Evolutionary conservation across 2,329 filamentous ascomycete genomes (phyloP).

Genomic region (Trichophyton benhamiae): DNA sequence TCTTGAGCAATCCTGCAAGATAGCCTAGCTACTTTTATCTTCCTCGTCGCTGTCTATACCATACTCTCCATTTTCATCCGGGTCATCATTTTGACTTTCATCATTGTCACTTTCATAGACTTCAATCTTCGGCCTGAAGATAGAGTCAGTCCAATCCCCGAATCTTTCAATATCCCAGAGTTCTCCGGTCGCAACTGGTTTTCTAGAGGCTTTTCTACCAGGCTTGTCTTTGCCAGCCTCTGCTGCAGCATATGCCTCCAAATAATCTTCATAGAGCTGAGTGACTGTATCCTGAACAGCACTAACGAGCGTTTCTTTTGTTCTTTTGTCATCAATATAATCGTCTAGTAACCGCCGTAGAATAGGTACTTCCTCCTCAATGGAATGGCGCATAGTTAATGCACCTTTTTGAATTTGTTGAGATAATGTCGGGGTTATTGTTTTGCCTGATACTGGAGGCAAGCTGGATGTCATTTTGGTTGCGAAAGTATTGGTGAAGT

Average conservation of each 20-base stretch:
- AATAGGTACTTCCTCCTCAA: conserved; percentile 46
- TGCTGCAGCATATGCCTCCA: conserved; percentile 40
- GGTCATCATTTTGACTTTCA: conserved; percentile 9
- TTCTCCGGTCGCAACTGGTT: conserved; percentile 48
- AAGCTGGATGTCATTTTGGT: conserved; percentile 42
- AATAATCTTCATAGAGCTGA: conserved; percentile 52
- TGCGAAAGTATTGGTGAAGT: conserved; percentile 50
- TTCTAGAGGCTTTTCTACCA: conserved; percentile 18
- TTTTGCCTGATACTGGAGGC: conserved; percentile 17
- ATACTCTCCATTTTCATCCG: conserved; percentile 21
- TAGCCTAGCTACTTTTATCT: neutral
- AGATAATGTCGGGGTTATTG: neutral
- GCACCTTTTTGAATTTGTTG: conserved; percentile 24
- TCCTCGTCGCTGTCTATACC: conserved; percentile 1
- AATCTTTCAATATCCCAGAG: conserved; percentile 56
- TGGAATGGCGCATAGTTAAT: conserved; percentile 39
- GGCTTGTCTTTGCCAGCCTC: conserved; percentile 17
- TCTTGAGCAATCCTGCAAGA: neutral
- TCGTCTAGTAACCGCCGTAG: conserved; percentile 47
- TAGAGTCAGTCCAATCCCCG: conserved; percentile 47
- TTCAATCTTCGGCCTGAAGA: conserved; percentile 45
- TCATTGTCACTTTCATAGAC: conserved; percentile 14
- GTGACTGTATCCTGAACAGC: conserved; percentile 54
- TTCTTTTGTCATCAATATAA: conserved; percentile 53
- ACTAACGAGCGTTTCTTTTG: conserved; percentile 52